These are phyloP conservation scores for Arthrobotrys iridis DNA, from an alignment of 2,329 filamentous ascomycete species.

Conservation along the genomic window DNA sequence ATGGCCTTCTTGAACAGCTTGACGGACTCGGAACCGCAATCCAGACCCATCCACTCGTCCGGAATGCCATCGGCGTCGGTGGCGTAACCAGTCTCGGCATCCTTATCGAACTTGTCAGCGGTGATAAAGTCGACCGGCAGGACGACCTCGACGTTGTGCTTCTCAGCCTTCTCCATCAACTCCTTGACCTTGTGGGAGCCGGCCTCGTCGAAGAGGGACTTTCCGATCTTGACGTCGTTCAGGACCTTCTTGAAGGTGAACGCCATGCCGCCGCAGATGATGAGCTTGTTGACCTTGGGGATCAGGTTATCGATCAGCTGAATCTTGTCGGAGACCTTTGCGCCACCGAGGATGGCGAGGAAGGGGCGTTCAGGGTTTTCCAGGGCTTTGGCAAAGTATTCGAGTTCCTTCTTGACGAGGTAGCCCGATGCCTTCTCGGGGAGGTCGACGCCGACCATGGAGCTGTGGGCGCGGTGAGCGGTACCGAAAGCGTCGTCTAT, in stretches of 20 bases:
- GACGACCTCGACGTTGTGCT: slow-evolving; percentile 93
- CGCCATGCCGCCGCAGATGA: slow-evolving; percentile 97
- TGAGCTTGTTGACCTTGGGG: slow-evolving; percentile 94
- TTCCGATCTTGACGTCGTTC: slow-evolving; percentile 86
- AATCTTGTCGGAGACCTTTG: slow-evolving; percentile 99
- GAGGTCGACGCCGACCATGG: slow-evolving; percentile 96
- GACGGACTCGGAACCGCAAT: slow-evolving; percentile 88
- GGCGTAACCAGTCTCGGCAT: slow-evolving; percentile 82
- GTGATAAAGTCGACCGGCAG: slow-evolving; percentile 95
- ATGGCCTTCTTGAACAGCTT: slow-evolving; percentile 90
- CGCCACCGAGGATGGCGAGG: slow-evolving; percentile 96
- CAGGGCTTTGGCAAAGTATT: slow-evolving; percentile 98
- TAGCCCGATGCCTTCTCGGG: slow-evolving; percentile 97
- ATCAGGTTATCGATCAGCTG: slow-evolving; percentile 99
- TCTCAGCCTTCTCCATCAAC: slow-evolving; percentile 94
- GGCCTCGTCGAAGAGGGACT: slow-evolving; percentile 90
- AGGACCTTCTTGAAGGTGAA: slow-evolving; percentile 99
- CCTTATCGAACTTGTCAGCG: slow-evolving; percentile 89
- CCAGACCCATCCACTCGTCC: slow-evolving; percentile 97
- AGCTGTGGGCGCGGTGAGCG: slow-evolving; percentile 97
- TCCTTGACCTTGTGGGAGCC: slow-evolving; percentile 89
- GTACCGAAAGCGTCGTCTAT: slow-evolving; percentile 97
- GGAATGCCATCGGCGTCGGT: slow-evolving; percentile 90
- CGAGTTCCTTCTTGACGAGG: slow-evolving; percentile 99
- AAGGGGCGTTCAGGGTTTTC: slow-evolving; percentile 94